Evolutionary conservation across 768 basidiomycete species (phyloP).

Genomic region (Suillus discolor): DNA sequence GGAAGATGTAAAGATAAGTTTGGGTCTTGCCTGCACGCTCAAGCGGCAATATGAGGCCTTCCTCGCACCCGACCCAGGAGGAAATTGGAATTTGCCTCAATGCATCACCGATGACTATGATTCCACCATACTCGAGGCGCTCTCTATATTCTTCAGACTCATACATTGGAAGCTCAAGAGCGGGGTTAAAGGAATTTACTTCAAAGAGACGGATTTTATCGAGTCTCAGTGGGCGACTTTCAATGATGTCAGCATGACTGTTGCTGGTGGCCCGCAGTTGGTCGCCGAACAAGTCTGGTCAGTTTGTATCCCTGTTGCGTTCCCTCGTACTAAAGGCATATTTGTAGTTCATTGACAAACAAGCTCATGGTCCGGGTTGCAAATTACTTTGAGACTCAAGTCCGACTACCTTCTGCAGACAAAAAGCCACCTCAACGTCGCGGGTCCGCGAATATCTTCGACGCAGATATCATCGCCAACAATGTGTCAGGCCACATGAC

Average conservation of each 20-base stretch:
- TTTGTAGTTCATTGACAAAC: constrained; percentile 81
- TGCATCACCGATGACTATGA: constrained; percentile 94
- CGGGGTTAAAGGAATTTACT: constrained; percentile 88
- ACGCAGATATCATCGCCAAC: constrained; percentile 39
- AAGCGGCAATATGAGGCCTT: constrained; percentile 95
- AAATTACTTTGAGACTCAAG: constrained; percentile 94
- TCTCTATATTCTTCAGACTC: constrained; percentile 89
- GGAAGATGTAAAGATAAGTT: constrained; percentile 88
- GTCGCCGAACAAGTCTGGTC: constrained; percentile 97
- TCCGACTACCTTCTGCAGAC: constrained; percentile 66
- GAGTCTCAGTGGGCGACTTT: constrained; percentile 97
- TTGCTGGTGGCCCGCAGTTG: constrained; percentile 82
- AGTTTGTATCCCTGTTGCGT: constrained; percentile 25
- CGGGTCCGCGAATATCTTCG: constrained; percentile 36
- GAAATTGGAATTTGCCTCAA: constrained; percentile 86
- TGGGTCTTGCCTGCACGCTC: constrained; percentile 92
- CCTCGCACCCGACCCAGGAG: constrained; percentile 80
- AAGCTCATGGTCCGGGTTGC: constrained; percentile 91
- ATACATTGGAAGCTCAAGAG: constrained; percentile 97
- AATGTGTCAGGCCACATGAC: constrained; percentile 56
- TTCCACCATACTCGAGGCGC: constrained; percentile 80
- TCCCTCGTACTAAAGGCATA: background rate
- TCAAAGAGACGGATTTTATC: constrained; percentile 98
- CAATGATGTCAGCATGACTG: constrained; percentile 87
- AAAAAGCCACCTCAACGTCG: constrained; percentile 30